Evolutionary conservation across 352 stramenopile species (phyloP), one percentile per base, ranked within the genome.

Genomic region (Phytophthora foliorum): DNA sequence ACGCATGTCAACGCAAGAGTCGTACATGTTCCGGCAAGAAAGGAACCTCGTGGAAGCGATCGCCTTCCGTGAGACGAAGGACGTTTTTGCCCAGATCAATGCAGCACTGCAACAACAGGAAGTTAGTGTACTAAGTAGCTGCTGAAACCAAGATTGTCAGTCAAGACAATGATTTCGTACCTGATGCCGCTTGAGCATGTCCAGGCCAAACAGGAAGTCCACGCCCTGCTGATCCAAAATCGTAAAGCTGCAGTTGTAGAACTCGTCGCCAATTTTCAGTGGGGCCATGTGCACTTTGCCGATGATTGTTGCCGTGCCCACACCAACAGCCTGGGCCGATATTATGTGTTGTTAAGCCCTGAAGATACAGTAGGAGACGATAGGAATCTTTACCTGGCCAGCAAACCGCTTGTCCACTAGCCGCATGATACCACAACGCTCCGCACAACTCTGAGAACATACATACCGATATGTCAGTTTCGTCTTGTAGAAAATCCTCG

Each of bases 171-270:
- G 5, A 49, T 39, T 32, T 1, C 60, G 41, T 63, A 94, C 88
- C 80, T 95, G 91, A 88, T 99, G 96, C 17, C 97, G 90, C 77
- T 98, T 99, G 17, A 99, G 86, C 97, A 99, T 99, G 74, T 99
- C 97, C 42, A 99, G 83, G 10, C 98, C 98, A 60, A 99, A 98
- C 9, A 99, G 77, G 67, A 99, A 98, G 67, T 99, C 97, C 42
- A 99, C 97, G 68, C 98, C 88, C 86, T 98, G 69, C 14, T 97
- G 86, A 54, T 97, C 89, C 46, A 97, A 53, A 71, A 97, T 97
- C 17, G 97, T 99, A 58, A 99, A 97, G 63, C 87, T 98, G 81
- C 94, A 98, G 63, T 94, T 95, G 78, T 97, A 98, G 54, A 96
- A 96, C 54, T 84, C 82, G 58, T 91, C 72, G 21, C 90, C 92